phyloP scores from a whole-genome alignment of 176 grass and related monocot species.

The Aegilops speltoides region DNA sequence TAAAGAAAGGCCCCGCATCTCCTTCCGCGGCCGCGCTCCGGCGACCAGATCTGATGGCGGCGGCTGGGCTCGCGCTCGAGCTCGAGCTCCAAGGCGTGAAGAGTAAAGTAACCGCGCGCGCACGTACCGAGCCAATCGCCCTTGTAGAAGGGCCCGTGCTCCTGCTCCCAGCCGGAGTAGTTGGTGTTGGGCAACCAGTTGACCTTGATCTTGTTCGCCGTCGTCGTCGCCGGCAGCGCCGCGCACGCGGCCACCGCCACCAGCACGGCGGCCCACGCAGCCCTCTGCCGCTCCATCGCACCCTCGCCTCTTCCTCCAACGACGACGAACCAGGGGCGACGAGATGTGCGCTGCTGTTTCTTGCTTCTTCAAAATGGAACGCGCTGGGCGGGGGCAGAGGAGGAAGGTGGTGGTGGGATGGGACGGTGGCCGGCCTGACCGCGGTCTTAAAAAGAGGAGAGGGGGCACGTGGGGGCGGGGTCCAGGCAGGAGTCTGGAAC shows the following conservation, averaged over 20 bases:
- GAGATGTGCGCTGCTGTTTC: not conserved
- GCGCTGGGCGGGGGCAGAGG: not conserved
- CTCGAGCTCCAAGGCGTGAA: not conserved
- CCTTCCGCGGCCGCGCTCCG: not conserved
- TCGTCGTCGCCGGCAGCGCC: conserved; percentile 26
- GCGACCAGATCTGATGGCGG: conserved; percentile 25
- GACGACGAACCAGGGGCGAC: not conserved
- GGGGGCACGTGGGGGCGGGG: conserved; percentile 19
- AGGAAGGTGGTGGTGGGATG: not conserved
- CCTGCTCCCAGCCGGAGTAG: conserved; percentile 75
- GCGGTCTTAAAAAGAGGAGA: conserved; percentile 13
- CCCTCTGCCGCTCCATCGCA: not conserved
- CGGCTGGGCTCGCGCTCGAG: not conserved
- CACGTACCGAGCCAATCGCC: conserved; percentile 89
- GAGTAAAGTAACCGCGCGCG: not conserved
- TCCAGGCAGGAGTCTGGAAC: not conserved
- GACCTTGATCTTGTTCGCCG: conserved; percentile 68
- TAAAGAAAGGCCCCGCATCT: not conserved
- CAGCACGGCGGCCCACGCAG: conserved; percentile 24
- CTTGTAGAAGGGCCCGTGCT: conserved; percentile 87
- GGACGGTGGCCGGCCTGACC: not conserved
- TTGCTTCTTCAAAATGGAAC: not conserved
- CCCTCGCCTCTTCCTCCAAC: not conserved
- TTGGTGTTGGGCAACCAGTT: conserved; percentile 74
- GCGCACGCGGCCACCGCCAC: conserved; percentile 33